Evolutionary conservation across 2,329 filamentous ascomycete species (phyloP).

Genomic region (Monascus ruber): DNA sequence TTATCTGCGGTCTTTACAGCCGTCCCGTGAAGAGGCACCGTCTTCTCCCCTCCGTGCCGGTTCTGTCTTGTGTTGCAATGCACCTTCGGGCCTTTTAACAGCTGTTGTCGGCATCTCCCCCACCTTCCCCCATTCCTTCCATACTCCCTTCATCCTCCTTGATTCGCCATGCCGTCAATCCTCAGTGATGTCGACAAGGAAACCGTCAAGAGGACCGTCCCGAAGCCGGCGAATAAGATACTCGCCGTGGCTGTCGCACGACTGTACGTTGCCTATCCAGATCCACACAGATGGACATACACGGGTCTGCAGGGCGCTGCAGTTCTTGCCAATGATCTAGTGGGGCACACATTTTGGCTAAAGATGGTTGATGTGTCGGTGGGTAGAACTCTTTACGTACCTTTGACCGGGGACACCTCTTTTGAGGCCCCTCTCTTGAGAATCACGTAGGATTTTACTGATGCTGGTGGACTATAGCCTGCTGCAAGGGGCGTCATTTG

Average conservation of each 20-base stretch:
- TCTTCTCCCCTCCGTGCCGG: neutral
- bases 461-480: conserved; percentile 40
- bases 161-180: conserved; percentile 46
- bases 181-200: conserved; percentile 91
- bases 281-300: conserved; percentile 79
- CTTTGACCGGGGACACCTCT: conserved; percentile 2
- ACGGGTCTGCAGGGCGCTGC: conserved; percentile 86
- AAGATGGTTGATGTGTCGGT: conserved; percentile 96
- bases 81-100: conserved; percentile 3
- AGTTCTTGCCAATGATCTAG: conserved; percentile 84
- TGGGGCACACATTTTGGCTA: conserved; percentile 93
- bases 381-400: conserved; percentile 28
- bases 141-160: conserved; percentile 1
- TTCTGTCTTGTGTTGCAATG: conserved; percentile 9
- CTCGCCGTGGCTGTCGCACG: conserved; percentile 86
- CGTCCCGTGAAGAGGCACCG: neutral
- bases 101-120: conserved; percentile 9
- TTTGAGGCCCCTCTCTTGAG: no score
- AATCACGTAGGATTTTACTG: no score
- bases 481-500: conserved; percentile 76
- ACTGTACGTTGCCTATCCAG: conserved; percentile 85
- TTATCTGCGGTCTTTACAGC: no score
- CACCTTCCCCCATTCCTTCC: conserved; percentile 4
- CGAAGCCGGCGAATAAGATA: conserved; percentile 94
- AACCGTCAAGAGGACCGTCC: conserved; percentile 86